Evolutionary conservation across 371 early-diverging fungal genomes (phyloP).

Genomic region (Catenaria anguillulae): DNA sequence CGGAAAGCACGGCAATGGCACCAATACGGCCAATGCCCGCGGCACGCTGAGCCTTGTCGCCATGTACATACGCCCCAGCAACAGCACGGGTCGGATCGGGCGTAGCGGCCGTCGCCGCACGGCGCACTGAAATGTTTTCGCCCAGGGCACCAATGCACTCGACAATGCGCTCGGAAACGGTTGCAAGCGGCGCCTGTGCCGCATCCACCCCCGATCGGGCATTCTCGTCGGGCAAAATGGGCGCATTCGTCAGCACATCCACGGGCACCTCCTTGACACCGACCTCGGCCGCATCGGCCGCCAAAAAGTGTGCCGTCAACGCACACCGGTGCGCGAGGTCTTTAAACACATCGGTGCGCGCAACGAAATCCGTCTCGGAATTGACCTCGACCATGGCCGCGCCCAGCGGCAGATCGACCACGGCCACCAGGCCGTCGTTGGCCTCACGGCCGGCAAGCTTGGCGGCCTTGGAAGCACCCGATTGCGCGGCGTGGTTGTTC

Average conservation of each 20-base stretch:
- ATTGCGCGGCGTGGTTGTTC: slow-evolving; percentile 42
- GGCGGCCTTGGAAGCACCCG: slow-evolving; percentile 61
- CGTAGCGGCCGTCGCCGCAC: slow-evolving; percentile 38
- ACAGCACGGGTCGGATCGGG: slow-evolving; percentile 15
- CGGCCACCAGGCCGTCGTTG: slow-evolving; percentile 56
- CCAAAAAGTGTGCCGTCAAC: slow-evolving; percentile 39
- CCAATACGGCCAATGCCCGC: slow-evolving; percentile 41
- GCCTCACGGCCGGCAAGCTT: slow-evolving; percentile 48
- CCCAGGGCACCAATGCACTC: slow-evolving; percentile 70
- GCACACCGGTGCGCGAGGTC: slow-evolving; percentile 57
- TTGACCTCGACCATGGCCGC: slow-evolving; percentile 35
- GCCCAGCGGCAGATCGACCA: slow-evolving; percentile 10
- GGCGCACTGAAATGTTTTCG: slow-evolving; percentile 69
- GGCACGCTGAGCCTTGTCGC: slow-evolving; percentile 31
- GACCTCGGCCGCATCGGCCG: no score
- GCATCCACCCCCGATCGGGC: no score
- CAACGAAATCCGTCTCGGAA: slow-evolving; percentile 92
- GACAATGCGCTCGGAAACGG: slow-evolving; percentile 46
- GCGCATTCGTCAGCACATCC: no score
- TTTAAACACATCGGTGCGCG: slow-evolving; percentile 63
- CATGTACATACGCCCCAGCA: slow-evolving; percentile 52
- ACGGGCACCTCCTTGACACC: no score
- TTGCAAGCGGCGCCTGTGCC: no score
- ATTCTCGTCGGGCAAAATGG: no score
- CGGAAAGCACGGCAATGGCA: slow-evolving; percentile 45